These are phyloP conservation scores for Phlebiopsis flavidoalba DNA, from an alignment of 768 basidiomycete genomes.

Conservation along the genomic window DNA sequence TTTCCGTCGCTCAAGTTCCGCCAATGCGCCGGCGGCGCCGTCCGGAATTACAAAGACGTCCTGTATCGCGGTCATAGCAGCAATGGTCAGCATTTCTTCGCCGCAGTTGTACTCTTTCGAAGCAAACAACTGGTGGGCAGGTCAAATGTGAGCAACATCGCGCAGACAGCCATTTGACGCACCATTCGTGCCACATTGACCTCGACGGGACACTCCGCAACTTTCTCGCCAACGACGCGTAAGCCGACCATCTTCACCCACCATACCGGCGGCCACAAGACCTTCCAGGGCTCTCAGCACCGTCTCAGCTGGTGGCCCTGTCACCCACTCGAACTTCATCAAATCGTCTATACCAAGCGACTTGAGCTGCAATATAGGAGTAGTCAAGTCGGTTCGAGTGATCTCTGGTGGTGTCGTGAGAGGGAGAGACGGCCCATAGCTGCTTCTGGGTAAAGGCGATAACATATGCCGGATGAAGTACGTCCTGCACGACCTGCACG, in stretches of 20 bases:
- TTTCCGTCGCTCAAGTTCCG: slow-evolving; percentile 90
- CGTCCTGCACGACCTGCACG: slow-evolving; percentile 93
- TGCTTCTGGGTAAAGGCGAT: slow-evolving; percentile 77
- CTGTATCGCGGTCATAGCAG: slow-evolving; percentile 95
- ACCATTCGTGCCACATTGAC: slow-evolving; percentile 95
- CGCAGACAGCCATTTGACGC: slow-evolving; percentile 17
- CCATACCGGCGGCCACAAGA: slow-evolving; percentile 74
- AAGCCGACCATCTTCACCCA: slow-evolving; percentile 76
- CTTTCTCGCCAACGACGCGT: slow-evolving; percentile 75
- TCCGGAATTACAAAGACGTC: slow-evolving; percentile 89
- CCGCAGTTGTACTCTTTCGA: slow-evolving; percentile 87
- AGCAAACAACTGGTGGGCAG: slow-evolving; percentile 60
- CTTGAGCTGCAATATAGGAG: slow-evolving; percentile 90
- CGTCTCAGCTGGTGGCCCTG: slow-evolving; percentile 80
- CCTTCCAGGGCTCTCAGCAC: slow-evolving; percentile 84
- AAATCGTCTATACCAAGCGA: slow-evolving; percentile 92
- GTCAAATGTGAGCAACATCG: background rate
- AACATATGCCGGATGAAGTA: slow-evolving; percentile 88
- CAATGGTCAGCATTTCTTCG: slow-evolving; percentile 93
- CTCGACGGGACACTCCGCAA: slow-evolving; percentile 93
- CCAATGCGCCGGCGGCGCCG: slow-evolving; percentile 78
- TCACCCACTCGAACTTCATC: slow-evolving; percentile 95
- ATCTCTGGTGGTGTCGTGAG: slow-evolving; percentile 84
- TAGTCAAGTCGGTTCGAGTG: slow-evolving; percentile 84
- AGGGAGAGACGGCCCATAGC: slow-evolving; percentile 52